A percentile compares a stretch with the other conserved stretches of the same genome.
phyloP scores from a whole-genome alignment of 768 basidiomycete genomes.

The Dioszegia crocea region DNA sequence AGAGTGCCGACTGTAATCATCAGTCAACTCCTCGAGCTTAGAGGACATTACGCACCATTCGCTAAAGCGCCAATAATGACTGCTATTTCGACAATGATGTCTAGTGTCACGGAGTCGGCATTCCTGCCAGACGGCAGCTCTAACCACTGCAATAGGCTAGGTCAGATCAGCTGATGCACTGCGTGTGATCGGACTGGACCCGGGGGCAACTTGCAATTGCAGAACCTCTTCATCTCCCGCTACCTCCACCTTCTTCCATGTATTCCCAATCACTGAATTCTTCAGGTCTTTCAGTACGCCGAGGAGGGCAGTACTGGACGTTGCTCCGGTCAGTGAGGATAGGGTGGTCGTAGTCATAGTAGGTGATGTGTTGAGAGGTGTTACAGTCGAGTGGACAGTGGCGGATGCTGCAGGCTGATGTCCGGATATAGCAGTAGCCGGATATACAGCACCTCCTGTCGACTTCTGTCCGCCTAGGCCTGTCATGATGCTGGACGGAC shows the following conservation, averaged over 20 bases:
- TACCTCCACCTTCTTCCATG: conserved; percentile 44
- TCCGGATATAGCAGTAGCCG: neutral
- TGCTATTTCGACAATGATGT: conserved; percentile 39
- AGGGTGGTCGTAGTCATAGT: conserved; percentile 11
- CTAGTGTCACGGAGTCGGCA: conserved; percentile 6
- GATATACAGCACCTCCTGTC: neutral
- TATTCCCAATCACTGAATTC: conserved; percentile 48
- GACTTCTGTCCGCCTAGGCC: no score
- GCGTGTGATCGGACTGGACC: neutral
- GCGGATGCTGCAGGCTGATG: no score
- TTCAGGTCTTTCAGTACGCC: conserved; percentile 42
- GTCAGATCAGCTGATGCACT: neutral
- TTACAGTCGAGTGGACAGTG: neutral
- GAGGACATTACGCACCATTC: conserved; percentile 26
- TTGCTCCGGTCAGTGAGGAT: neutral
- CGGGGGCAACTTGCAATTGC: conserved; percentile 16
- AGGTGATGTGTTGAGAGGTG: neutral
- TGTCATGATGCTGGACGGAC: no score
- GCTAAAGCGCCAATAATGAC: conserved; percentile 46
- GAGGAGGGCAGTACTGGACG: conserved; percentile 14
- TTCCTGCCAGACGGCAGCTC: neutral
- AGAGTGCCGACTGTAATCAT: conserved; percentile 32
- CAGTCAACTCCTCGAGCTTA: neutral
- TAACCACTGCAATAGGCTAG: conserved; percentile 5
- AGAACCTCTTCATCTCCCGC: conserved; percentile 34